Evolutionary conservation across 352 stramenopile species (phyloP), one percentile per base, ranked within the genome.

Genomic region (Globisporangium solare): DNA sequence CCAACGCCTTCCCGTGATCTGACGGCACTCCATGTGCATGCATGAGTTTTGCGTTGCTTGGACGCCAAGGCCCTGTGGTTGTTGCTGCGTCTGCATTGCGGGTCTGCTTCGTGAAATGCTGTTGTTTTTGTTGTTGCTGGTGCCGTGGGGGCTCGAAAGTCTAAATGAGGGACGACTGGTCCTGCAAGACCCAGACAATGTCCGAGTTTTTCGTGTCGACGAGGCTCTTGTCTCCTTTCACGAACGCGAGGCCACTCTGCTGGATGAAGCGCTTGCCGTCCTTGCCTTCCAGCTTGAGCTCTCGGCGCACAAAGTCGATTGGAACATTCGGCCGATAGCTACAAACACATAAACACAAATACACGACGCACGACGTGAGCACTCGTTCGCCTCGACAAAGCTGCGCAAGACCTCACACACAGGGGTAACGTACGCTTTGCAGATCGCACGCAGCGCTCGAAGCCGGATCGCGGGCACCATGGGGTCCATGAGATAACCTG

Each of bases 341-440:
- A 31, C 54, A 60, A 20, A 14, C 13, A 58, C 49, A 58, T 13
- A 45, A 32, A 70, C n/a, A 14, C 13, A 58, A 52, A 58, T 13
- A 45, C 31, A 70, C n/a, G 27, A 35, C 10, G 7, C 27, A 35
- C 10, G 27, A 35, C 3, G 27, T 35, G 6, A 8, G 27, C 27
- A 35, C 7, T 35, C 27, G 27, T 35, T 35, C 6, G 5, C 27
- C 5, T 35, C 27, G 10, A n/a, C n/a, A 35, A 35, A 79, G 47
- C 52, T 42, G 46, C 27, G n/a, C n/a, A n/a, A n/a, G n/a, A n/a
- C n/a, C n/a, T n/a, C n/a, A n/a, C n/a, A n/a, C n/a, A n/a, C n/a
- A n/a, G n/a, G n/a, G n/a, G n/a, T n/a, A n/a, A n/a, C 79, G 47
- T 89, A 94, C 79, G 82, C 81, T 85, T 92, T 95, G 71, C 86